Evolutionary conservation across 768 basidiomycete genomes (phyloP), one percentile per base, ranked within the genome.

Genomic region (Psilocybe cubensis): DNA sequence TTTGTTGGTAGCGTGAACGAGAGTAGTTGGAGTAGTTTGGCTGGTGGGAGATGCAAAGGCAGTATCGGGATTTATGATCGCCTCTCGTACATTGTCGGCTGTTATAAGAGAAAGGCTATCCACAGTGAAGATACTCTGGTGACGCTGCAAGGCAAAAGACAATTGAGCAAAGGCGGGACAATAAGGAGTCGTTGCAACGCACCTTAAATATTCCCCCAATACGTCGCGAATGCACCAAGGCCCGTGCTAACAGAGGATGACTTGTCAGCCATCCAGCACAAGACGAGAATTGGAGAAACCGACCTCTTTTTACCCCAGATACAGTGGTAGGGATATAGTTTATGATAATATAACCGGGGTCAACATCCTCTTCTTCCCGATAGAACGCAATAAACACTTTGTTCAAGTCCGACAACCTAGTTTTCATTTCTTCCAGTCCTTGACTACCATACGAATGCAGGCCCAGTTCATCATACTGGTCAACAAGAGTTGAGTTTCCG

Each of bases 201-300:
- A 81, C 82, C 71, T 77, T 79, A 63, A 82, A 79, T 47, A 79
- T 68, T 25, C 71, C 70, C 17, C 79, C 79, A 52, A 83, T 65
- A 8, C 80, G 74, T 50, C 81, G 74, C 11, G 81, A 78, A 61
- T 81, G 77, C 9, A 82, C 80, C 27, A 81, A 70, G 3, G 75
- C 75, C 33, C 78, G 73, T 12, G 81, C 82, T 82, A 56, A 61
- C 49, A 52, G 24, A 61, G 10, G 48, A n/a, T n/a, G n/a, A n/a
- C n/a, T 44, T 24, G 57, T 54, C 45, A 52, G 18, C 54, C 31
- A 47, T 43, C 33, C 54, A 52, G n/a, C 33, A 29, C 29, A 52
- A 38, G 29, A 33, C 28, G 35, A 20, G 18, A 41, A 45, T 29
- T 24, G 45, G 43, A 21, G 50, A 12, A 29, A 41, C 23, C 42